Percentiles rank a stretch among this genome's conserved stretches.
Evolutionary conservation across 176 grass and related monocot species (phyloP).

Genomic region (Tillandsia fasciculata): DNA sequence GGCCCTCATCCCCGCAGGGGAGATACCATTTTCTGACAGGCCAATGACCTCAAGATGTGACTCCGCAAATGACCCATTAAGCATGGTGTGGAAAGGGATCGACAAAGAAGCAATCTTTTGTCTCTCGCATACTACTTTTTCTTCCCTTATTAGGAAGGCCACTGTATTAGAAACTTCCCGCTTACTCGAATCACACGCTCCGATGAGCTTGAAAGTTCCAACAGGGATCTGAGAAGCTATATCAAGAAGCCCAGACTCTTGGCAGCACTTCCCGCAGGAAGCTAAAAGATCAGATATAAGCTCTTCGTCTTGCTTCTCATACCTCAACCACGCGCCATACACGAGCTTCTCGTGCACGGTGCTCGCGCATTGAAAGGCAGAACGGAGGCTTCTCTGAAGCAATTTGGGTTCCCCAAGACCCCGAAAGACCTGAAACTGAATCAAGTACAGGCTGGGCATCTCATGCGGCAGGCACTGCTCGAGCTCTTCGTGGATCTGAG

Average conservation of each 20-base stretch:
- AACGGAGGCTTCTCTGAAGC: slow-evolving; percentile 73
- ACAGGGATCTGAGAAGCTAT: slow-evolving; percentile 49
- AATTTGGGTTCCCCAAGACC: slow-evolving; percentile 77
- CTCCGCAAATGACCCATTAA: slow-evolving; percentile 86
- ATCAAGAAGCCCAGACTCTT: slow-evolving; percentile 55
- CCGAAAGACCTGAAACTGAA: slow-evolving; percentile 84
- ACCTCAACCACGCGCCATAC: slow-evolving; percentile 64
- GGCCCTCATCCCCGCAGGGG: slow-evolving; percentile 52
- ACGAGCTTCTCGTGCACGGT: slow-evolving; percentile 74
- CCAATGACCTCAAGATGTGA: slow-evolving; percentile 77
- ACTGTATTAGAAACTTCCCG: slow-evolving; percentile 33
- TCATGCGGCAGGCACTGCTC: slow-evolving; percentile 50
- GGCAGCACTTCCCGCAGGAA: slow-evolving; percentile 61
- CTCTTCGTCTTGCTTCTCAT: slow-evolving; percentile 70
- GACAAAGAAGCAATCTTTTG: slow-evolving; percentile 70
- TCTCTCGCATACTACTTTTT: slow-evolving; percentile 63
- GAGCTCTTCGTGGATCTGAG: slow-evolving; percentile 79
- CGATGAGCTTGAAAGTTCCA: slow-evolving; percentile 25
- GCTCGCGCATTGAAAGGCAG: slow-evolving; percentile 45
- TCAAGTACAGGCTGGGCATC: slow-evolving; percentile 46
- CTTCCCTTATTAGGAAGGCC: slow-evolving; percentile 63
- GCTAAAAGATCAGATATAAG: slow-evolving; percentile 60
- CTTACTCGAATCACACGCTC: slow-evolving; percentile 4
- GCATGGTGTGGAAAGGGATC: slow-evolving; percentile 75
- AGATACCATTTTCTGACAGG: slow-evolving; percentile 80